These are phyloP conservation scores for Castanopsis chinensis DNA, from an alignment of 306 rosid genomes.

Conservation along the genomic window DNA sequence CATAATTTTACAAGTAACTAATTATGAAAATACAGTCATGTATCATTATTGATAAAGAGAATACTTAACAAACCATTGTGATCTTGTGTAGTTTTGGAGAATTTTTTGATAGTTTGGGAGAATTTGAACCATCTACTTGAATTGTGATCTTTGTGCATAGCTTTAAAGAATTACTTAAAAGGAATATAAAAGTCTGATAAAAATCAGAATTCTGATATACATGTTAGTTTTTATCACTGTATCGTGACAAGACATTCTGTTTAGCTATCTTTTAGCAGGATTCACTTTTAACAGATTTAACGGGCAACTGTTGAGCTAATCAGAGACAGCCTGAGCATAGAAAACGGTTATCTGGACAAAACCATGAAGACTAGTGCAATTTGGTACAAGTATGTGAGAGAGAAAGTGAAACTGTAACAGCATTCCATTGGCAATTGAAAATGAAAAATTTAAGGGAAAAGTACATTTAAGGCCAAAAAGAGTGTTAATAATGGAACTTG, in stretches of 20 bases:
- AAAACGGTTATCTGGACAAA: constrained; percentile 29
- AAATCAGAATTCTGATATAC: too few species aligned
- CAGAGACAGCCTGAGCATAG: constrained; percentile 22
- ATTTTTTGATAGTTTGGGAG: background rate
- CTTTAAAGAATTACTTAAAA: background rate
- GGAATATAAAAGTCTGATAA: background rate
- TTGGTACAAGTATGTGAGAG: background rate
- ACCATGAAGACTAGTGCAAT: constrained; percentile 24
- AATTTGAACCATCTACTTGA: too few species aligned
- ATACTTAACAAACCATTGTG: background rate
- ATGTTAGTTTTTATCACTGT: background rate
- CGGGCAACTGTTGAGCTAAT: constrained; percentile 38
- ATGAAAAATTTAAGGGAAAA: too few species aligned
- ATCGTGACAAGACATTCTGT: constrained; percentile 26
- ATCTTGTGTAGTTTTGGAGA: background rate
- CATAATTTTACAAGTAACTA: too few species aligned
- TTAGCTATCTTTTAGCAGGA: background rate
- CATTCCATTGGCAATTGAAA: too few species aligned
- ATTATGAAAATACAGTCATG: too few species aligned
- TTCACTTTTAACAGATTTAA: constrained; percentile 29
- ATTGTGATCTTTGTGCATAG: background rate
- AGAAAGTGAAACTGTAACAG: background rate
- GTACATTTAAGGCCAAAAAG: too few species aligned
- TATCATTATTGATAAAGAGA: too few species aligned
- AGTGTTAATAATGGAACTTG: too few species aligned